phyloP scores from a whole-genome alignment of 768 basidiomycete genomes.

The Leccinum obscurum region DNA sequence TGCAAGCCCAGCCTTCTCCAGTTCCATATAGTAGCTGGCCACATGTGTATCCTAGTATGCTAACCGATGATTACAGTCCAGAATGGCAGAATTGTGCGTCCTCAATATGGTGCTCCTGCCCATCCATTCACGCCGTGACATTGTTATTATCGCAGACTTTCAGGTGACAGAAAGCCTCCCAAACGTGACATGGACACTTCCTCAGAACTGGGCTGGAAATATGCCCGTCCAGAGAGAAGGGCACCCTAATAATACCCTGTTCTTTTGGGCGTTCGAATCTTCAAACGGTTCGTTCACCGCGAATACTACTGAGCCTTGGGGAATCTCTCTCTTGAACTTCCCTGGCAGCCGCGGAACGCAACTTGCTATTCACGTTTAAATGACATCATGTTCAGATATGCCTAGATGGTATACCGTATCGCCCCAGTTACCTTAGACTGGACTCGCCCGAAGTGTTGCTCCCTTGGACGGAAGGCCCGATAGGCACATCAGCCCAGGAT shows the following conservation, averaged over 20 bases:
- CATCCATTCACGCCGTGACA: conserved; percentile 4
- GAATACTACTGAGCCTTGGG: conserved; percentile 47
- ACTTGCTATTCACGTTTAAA: too few relatives aligned
- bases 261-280: conserved; percentile 37
- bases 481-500: too few relatives aligned
- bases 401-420: too few relatives aligned
- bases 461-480: too few relatives aligned
- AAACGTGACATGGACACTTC: conserved; percentile 53
- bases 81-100: conserved; percentile 61
- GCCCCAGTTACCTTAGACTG: too few relatives aligned
- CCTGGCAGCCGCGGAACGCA: too few relatives aligned
- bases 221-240: conserved; percentile 46
- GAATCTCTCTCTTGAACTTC: conserved; percentile 11
- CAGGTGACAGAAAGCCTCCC: conserved; percentile 53
- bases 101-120: not conserved
- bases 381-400: too few relatives aligned
- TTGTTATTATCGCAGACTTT: conserved; percentile 45
- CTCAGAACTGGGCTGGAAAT: conserved; percentile 32
- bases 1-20: not conserved
- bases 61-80: conserved; percentile 47
- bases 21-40: conserved; percentile 28
- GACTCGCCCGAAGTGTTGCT: too few relatives aligned
- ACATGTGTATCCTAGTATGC: conserved; percentile 43
- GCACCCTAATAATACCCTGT: conserved; percentile 59
- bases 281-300: conserved; percentile 52